A percentile compares a stretch with the other conserved stretches of the same genome.
phyloP scores from a whole-genome alignment of 306 rosid genomes.

The Nissolia schottii region DNA sequence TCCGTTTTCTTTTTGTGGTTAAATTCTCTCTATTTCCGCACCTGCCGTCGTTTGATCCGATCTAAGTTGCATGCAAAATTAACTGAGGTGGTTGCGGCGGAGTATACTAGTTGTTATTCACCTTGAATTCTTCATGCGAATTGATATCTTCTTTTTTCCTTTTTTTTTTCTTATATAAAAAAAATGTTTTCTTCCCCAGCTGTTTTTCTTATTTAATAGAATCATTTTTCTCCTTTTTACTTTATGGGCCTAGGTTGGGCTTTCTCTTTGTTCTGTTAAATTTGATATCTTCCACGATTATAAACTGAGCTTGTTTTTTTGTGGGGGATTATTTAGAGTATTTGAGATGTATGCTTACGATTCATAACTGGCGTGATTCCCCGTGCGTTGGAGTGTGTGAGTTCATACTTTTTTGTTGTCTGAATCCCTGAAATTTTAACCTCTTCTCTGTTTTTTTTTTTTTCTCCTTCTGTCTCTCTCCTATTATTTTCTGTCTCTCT shows the following conservation, averaged over 20 bases:
- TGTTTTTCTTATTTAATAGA: background rate
- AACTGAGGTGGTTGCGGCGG: background rate
- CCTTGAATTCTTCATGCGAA: conserved; percentile 4
- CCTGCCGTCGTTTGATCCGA: conserved; percentile 4
- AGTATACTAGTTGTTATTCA: background rate
- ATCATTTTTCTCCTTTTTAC: background rate
- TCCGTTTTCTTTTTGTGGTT: background rate
- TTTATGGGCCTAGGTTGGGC: no score
- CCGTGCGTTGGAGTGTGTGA: background rate
- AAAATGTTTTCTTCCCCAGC: no score
- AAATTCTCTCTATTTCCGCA: background rate
- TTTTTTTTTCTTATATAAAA: no score
- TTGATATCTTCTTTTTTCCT: background rate
- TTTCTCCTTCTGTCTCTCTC: no score
- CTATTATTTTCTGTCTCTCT: background rate
- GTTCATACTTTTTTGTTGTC: background rate
- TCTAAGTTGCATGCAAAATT: background rate
- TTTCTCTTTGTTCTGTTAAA: no score
- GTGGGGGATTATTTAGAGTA: background rate
- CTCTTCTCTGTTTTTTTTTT: background rate
- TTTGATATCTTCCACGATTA: no score
- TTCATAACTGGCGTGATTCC: background rate
- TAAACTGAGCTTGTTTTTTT: background rate
- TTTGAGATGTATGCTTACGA: background rate
- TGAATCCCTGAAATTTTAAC: background rate